Conservation (phyloP, 192 early-diverging fungal species). For the Entomortierella lignicola region DNA sequence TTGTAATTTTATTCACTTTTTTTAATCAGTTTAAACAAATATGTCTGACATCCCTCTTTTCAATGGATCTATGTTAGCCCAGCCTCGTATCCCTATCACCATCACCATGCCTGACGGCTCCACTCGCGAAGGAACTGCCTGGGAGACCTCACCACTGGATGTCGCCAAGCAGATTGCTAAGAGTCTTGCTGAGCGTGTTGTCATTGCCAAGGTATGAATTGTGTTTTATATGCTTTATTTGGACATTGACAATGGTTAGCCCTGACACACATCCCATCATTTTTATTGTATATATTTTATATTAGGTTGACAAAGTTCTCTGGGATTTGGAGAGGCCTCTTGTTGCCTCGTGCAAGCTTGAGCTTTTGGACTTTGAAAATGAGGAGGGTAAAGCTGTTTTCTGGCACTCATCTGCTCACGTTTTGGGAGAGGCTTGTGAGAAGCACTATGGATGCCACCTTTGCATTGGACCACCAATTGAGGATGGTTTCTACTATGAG, state of each 20-base stretch:
- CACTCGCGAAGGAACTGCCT: slow-evolving; percentile 82
- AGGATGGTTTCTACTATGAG: slow-evolving; percentile 97
- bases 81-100: slow-evolving; percentile 79
- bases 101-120: slow-evolving; percentile 92
- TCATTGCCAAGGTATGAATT: slow-evolving; percentile 88
- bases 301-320: slow-evolving; percentile 79
- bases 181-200: slow-evolving; percentile 88
- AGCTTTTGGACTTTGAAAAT: slow-evolving; percentile 95
- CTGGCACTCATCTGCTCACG: slow-evolving; percentile 99
- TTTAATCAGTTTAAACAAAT: background rate
- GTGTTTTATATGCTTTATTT: background rate
- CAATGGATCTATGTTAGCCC: no score
- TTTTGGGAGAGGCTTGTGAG: slow-evolving; percentile 97
- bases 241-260: no score
- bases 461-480: slow-evolving; percentile 95
- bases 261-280: background rate
- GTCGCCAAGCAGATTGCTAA: slow-evolving; percentile 91
- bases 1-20: background rate
- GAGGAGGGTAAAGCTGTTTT: slow-evolving; percentile 94
- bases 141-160: slow-evolving; percentile 95
- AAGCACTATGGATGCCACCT: slow-evolving; percentile 97
- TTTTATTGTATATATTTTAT: background rate
- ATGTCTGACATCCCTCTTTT: background rate
- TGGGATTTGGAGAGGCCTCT: slow-evolving; percentile 92
- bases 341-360: slow-evolving; percentile 81